Evolutionary conservation across 2,329 filamentous ascomycete genomes (phyloP).

Genomic region (Aureobasidium namibiae): DNA sequence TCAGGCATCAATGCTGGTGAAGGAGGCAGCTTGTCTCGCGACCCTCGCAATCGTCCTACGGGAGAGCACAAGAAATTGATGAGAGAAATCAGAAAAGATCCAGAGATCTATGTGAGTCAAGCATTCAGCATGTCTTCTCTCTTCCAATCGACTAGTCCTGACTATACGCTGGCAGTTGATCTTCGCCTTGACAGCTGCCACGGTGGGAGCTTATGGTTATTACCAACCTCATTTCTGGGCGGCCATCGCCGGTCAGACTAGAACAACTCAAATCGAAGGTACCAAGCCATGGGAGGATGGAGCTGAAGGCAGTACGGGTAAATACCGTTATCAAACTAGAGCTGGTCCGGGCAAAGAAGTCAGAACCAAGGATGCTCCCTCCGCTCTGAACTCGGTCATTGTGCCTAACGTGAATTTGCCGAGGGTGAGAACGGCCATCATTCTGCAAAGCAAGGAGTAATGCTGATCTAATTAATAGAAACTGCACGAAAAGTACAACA

Average conservation of each 20-base stretch:
- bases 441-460: background rate
- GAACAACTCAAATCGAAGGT: conserved; percentile 21
- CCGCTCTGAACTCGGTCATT: conserved; percentile 88
- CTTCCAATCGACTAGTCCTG: background rate
- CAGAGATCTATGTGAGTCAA: background rate
- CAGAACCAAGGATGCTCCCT: conserved; percentile 69
- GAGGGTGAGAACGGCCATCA: conserved; percentile 57
- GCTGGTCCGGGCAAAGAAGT: conserved; percentile 67
- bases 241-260: background rate
- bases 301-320: conserved; percentile 37
- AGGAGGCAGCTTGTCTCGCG: background rate
- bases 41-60: background rate
- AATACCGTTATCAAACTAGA: conserved; percentile 63
- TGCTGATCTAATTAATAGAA: conserved; percentile 43
- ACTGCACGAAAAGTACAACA: conserved; percentile 96
- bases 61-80: background rate
- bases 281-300: conserved; percentile 84
- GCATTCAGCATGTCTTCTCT: background rate
- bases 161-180: background rate
- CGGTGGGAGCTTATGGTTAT: background rate
- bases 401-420: conserved; percentile 88
- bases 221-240: background rate
- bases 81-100: background rate
- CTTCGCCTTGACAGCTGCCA: background rate
- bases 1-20: background rate